Evolutionary conservation across 768 basidiomycete species (phyloP).

Genomic region (Tricholoma flavovirens): DNA sequence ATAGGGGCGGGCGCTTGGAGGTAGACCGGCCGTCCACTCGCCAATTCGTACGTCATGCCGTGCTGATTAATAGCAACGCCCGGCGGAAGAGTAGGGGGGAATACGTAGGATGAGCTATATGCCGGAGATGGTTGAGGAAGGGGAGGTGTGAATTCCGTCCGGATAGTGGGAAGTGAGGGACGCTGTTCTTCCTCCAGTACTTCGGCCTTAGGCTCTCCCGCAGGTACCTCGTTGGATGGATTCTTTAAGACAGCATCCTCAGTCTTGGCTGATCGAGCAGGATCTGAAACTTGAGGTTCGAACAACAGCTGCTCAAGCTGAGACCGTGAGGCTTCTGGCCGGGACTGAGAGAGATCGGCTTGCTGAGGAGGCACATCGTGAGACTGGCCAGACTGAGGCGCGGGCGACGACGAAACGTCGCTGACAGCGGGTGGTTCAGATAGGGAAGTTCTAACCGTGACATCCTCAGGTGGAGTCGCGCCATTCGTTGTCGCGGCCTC

Average conservation of each 20-base stretch:
- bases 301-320: slow-evolving; percentile 37
- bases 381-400: neutral
- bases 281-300: slow-evolving; percentile 28
- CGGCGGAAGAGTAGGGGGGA: slow-evolving; percentile 56
- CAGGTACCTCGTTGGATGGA: slow-evolving; percentile 22
- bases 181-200: slow-evolving; percentile 20
- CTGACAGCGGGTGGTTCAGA: slow-evolving; percentile 17
- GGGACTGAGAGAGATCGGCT: slow-evolving; percentile 14
- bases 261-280: slow-evolving; percentile 33
- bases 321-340: slow-evolving; percentile 29
- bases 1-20: slow-evolving; percentile 54
- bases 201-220: slow-evolving; percentile 14
- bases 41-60: slow-evolving; percentile 76
- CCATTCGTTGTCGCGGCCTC: slow-evolving; percentile 21
- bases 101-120: slow-evolving; percentile 65
- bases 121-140: slow-evolving; percentile 44
- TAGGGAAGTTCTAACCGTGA: slow-evolving; percentile 41
- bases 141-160: slow-evolving; percentile 39
- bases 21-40: slow-evolving; percentile 77
- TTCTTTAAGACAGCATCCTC: slow-evolving; percentile 44
- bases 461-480: slow-evolving; percentile 47
- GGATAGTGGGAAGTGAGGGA: slow-evolving; percentile 34
- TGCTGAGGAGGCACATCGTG: slow-evolving; percentile 14
- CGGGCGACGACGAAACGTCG: slow-evolving; percentile 3
- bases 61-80: slow-evolving; percentile 71